Evolutionary conservation across 2,329 filamentous ascomycete genomes (phyloP).

Genomic region (Conoideocrella luteorostrata): DNA sequence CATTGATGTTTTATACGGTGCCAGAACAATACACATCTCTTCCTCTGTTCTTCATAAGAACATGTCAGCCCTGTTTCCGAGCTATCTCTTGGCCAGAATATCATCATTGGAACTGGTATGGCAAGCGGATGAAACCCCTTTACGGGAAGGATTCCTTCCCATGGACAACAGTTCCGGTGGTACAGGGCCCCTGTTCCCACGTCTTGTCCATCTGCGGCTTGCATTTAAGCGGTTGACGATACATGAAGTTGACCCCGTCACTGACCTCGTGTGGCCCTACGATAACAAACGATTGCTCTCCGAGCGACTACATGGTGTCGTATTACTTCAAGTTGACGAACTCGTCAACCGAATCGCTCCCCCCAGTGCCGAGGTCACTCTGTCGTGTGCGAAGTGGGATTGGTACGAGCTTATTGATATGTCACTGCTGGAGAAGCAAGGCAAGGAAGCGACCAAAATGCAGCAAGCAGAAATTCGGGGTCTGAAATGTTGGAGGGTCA

Average conservation of each 20-base stretch:
- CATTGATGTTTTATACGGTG: slow-evolving; percentile 19
- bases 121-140: slow-evolving; percentile 9
- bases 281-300: slow-evolving; percentile 8
- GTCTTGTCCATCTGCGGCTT: slow-evolving; percentile 12
- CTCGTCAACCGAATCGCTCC: slow-evolving; percentile 12
- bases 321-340: slow-evolving; percentile 11
- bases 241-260: slow-evolving; percentile 10
- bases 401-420: slow-evolving; percentile 13
- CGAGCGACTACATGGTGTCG: slow-evolving; percentile 7
- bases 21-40: slow-evolving; percentile 21
- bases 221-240: slow-evolving; percentile 9
- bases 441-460: slow-evolving; percentile 8
- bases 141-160: slow-evolving; percentile 8
- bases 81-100: slow-evolving; percentile 11
- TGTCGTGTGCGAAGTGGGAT: slow-evolving; percentile 14
- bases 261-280: slow-evolving; percentile 12
- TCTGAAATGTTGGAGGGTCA: slow-evolving; percentile 14
- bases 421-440: slow-evolving; percentile 11
- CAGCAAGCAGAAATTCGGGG: slow-evolving; percentile 13
- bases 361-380: slow-evolving; percentile 10
- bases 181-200: slow-evolving; percentile 9
- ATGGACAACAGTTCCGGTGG: neutral
- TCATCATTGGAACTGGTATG: slow-evolving; percentile 13
- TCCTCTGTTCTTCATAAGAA: slow-evolving; percentile 12
- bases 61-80: slow-evolving; percentile 11